phyloP scores from a whole-genome alignment of 176 grass and related monocot genomes.

The Musa beccarii region DNA sequence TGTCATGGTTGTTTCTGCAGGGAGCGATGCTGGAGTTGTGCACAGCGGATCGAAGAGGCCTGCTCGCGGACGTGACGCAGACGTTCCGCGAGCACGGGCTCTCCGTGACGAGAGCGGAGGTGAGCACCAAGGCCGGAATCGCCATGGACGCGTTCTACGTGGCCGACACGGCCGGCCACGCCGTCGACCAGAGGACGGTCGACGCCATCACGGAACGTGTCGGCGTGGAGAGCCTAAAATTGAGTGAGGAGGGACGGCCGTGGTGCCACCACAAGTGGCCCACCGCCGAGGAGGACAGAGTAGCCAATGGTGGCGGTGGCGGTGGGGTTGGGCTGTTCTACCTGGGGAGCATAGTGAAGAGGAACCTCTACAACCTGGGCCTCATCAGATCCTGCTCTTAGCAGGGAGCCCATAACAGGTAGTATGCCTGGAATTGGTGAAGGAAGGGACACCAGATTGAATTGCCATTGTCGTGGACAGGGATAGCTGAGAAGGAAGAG shows the following conservation, averaged over 20 bases:
- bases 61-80: slow-evolving; percentile 92
- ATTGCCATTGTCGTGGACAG: too few species aligned
- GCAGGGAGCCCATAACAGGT: neutral
- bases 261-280: neutral
- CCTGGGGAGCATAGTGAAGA: slow-evolving; percentile 73
- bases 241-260: slow-evolving; percentile 44
- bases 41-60: slow-evolving; percentile 51
- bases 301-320: neutral
- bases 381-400: slow-evolving; percentile 80
- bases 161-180: slow-evolving; percentile 46
- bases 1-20: slow-evolving; percentile 8
- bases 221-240: slow-evolving; percentile 48
- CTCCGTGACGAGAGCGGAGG: slow-evolving; percentile 82
- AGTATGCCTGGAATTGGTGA: too few species aligned
- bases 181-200: slow-evolving; percentile 57
- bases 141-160: slow-evolving; percentile 77
- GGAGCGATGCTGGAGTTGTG: slow-evolving; percentile 71
- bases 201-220: slow-evolving; percentile 54
- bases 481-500: too few species aligned
- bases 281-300: neutral
- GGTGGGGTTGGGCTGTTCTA: slow-evolving; percentile 40
- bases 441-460: too few species aligned
- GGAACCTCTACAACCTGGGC: slow-evolving; percentile 73
- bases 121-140: slow-evolving; percentile 55
- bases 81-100: slow-evolving; percentile 90